Conservation (phyloP, 1,284 basidiomycete genomes). For the Ganoderma sinense region DNA sequence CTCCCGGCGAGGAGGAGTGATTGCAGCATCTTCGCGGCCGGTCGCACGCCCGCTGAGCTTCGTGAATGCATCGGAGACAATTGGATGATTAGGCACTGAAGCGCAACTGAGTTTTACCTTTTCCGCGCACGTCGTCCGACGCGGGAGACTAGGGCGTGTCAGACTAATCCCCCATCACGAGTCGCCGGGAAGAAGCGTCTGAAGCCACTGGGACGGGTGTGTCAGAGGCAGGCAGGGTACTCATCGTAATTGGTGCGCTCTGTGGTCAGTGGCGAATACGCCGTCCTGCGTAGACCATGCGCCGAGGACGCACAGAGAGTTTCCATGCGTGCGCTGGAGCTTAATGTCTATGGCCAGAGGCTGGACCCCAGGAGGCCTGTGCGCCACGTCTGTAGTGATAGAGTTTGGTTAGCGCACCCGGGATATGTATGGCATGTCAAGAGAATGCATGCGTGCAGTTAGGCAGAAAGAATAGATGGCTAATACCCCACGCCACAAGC, state of each 20-base stretch:
- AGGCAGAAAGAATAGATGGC: neutral
- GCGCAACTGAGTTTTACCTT: conserved; percentile 7
- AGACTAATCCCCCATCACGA: neutral
- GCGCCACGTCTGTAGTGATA: neutral
- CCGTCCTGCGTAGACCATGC: neutral
- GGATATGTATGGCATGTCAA: neutral
- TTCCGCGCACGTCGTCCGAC: neutral
- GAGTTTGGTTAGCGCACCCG: conserved; percentile 1
- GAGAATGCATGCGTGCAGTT: conserved; percentile 2
- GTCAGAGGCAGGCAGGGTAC: neutral
- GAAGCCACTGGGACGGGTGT: neutral
- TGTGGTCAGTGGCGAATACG: neutral
- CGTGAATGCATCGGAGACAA: conserved; percentile 1
- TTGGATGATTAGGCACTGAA: neutral
- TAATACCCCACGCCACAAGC: neutral
- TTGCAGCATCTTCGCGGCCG: neutral
- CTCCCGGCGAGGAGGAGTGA: neutral
- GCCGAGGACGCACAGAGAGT: neutral
- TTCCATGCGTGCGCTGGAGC: conserved; percentile 1
- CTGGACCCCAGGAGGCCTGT: neutral
- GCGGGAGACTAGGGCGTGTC: neutral
- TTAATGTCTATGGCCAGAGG: neutral
- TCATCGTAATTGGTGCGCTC: neutral
- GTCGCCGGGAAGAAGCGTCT: conserved; percentile 2
- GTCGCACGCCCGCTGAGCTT: neutral